These are phyloP conservation scores for Erodium maritimum DNA, from an alignment of 345 rosid species.

Conservation along the genomic window DNA sequence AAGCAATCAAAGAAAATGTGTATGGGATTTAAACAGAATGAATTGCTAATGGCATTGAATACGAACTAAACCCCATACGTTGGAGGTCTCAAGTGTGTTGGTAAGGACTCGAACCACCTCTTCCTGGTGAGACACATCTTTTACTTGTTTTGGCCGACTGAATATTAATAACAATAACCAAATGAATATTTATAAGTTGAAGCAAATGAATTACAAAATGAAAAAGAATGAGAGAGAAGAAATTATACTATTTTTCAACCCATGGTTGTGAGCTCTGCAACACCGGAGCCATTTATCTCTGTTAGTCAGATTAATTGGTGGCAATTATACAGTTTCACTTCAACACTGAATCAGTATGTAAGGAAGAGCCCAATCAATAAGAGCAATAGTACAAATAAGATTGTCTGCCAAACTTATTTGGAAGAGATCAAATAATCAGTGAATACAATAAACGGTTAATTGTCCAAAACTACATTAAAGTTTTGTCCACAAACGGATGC, in stretches of 20 bases:
- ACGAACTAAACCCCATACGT: conserved; percentile 19
- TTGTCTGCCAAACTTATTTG: too few relatives aligned
- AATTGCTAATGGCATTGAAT: not conserved
- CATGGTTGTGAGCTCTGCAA: conserved; percentile 80
- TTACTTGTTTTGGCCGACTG: conserved; percentile 88
- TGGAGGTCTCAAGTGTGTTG: conserved; percentile 77
- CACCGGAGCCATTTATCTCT: conserved; percentile 61
- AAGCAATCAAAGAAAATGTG: not conserved
- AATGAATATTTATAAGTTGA: not conserved
- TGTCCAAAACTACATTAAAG: too few relatives aligned
- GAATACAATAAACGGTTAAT: too few relatives aligned
- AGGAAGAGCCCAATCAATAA: not conserved
- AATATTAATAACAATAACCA: conserved; percentile 5
- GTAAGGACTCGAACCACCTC: conserved; percentile 97
- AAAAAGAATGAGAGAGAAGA: not conserved
- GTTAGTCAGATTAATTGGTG: not conserved
- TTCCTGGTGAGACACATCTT: conserved; percentile 91
- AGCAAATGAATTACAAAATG: not conserved
- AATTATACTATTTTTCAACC: conserved; percentile 79
- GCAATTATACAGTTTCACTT: not conserved
- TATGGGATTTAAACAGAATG: not conserved
- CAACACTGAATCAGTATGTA: not conserved
- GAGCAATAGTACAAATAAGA: not conserved
- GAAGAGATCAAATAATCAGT: too few relatives aligned
- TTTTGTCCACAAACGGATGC: too few relatives aligned